Conservation (phyloP, 768 basidiomycete genomes). For the Pisolithus sp. region DNA sequence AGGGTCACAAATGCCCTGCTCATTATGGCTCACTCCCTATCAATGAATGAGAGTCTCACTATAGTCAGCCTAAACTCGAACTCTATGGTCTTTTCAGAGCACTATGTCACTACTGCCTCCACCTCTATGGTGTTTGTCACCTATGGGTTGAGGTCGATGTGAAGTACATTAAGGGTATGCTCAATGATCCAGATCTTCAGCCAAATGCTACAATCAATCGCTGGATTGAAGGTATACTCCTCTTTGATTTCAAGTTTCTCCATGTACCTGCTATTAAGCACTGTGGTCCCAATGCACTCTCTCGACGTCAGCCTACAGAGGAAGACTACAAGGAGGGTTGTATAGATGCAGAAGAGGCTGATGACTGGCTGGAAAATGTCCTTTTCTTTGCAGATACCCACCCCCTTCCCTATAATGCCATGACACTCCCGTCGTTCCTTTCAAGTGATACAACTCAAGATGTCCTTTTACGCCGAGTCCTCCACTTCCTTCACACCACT, state of each 20-base stretch:
- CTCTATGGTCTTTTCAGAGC: constrained; percentile 7
- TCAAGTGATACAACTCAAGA: too few relatives aligned
- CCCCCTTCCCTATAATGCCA: too few relatives aligned
- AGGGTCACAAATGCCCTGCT: constrained; percentile 16
- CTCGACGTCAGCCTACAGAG: too few relatives aligned
- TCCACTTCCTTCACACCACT: too few relatives aligned
- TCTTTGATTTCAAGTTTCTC: neutral
- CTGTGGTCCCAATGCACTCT: too few relatives aligned
- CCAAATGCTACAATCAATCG: neutral
- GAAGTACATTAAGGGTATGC: neutral
- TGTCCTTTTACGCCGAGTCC: too few relatives aligned
- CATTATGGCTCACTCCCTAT: constrained; percentile 35
- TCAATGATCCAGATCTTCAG: neutral
- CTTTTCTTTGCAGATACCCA: too few relatives aligned
- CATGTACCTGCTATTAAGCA: neutral
- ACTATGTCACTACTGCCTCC: neutral
- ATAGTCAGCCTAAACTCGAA: constrained; percentile 23
- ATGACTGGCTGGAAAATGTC: too few relatives aligned
- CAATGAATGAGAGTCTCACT: constrained; percentile 16
- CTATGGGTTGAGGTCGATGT: neutral
- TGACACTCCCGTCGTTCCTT: too few relatives aligned
- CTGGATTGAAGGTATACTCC: neutral
- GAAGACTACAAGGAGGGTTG: too few relatives aligned
- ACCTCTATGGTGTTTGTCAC: neutral
- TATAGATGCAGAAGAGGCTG: too few relatives aligned